phyloP scores from a whole-genome alignment of 129 eudicot species.

The Dittrichia graveolens region DNA sequence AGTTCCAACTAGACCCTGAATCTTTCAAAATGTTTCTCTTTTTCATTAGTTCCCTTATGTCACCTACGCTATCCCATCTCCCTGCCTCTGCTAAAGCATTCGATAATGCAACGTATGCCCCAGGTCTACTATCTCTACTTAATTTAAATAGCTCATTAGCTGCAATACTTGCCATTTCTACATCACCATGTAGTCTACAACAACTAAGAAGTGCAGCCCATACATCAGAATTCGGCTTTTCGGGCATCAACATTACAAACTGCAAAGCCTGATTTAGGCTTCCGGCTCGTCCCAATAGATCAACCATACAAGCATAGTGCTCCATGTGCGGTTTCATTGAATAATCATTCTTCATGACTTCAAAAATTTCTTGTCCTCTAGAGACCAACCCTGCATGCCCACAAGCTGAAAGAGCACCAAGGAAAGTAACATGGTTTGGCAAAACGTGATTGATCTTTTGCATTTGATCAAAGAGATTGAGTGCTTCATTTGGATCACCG shows the following conservation, averaged over 20 bases:
- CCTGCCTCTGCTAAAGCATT: slow-evolving; percentile 89
- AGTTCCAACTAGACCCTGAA: slow-evolving; percentile 81
- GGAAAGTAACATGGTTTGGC: slow-evolving; percentile 92
- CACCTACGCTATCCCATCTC: slow-evolving; percentile 79
- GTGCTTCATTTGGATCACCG: slow-evolving; percentile 70
- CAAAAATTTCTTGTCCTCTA: slow-evolving; percentile 67
- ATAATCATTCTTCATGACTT: slow-evolving; percentile 64
- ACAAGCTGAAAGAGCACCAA: slow-evolving; percentile 86
- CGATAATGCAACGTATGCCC: slow-evolving; percentile 82
- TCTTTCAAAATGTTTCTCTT: slow-evolving; percentile 65
- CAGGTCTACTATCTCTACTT: slow-evolving; percentile 58
- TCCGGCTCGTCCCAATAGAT: slow-evolving; percentile 86
- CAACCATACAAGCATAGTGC: slow-evolving; percentile 97
- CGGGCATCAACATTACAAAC: slow-evolving; percentile 64
- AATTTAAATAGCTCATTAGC: slow-evolving; percentile 83
- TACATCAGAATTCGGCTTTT: slow-evolving; percentile 76
- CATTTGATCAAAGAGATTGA: slow-evolving; percentile 60
- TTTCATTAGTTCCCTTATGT: slow-evolving; percentile 80
- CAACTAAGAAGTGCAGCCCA: slow-evolving; percentile 96
- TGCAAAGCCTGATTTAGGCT: slow-evolving; percentile 64
- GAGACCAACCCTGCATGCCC: slow-evolving; percentile 78
- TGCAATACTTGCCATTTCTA: slow-evolving; percentile 81
- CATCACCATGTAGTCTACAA: slow-evolving; percentile 81
- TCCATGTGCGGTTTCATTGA: slow-evolving; percentile 77
- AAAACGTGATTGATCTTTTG: slow-evolving; percentile 21